phyloP scores from a whole-genome alignment of 345 rosid species.

The Kandelia obovata region DNA sequence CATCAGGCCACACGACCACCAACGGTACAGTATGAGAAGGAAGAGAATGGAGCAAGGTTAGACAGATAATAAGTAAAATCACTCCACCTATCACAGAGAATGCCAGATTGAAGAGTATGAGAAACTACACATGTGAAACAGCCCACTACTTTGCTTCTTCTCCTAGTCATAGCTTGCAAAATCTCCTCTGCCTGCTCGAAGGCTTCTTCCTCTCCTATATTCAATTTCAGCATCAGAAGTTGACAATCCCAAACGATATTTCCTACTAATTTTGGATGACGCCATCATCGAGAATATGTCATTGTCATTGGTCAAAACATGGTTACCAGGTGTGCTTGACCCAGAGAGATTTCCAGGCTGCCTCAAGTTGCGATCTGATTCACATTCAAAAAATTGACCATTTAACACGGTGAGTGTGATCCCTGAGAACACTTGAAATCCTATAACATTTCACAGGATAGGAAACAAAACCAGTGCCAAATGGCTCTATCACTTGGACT shows the following conservation, averaged over 20 bases:
- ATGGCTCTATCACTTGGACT: neutral
- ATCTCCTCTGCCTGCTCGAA: constrained; percentile 73
- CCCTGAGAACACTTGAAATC: neutral
- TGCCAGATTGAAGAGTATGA: constrained; percentile 24
- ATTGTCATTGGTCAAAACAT: constrained; percentile 43
- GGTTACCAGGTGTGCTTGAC: constrained; percentile 40
- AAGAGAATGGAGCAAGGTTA: constrained; percentile 23
- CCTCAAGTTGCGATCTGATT: constrained; percentile 47
- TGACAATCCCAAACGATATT: constrained; percentile 57
- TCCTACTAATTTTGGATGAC: constrained; percentile 60
- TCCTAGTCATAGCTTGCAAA: constrained; percentile 45
- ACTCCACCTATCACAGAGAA: constrained; percentile 36
- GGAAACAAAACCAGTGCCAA: neutral
- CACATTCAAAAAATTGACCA: constrained; percentile 13
- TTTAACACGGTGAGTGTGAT: neutral
- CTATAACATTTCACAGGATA: neutral
- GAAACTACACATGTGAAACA: constrained; percentile 25
- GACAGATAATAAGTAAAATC: constrained; percentile 45
- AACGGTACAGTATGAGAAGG: constrained; percentile 13
- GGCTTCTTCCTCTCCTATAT: constrained; percentile 90
- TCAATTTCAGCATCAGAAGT: constrained; percentile 96
- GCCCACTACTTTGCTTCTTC: constrained; percentile 12
- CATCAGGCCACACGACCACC: constrained; percentile 21
- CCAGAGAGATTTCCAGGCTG: constrained; percentile 37
- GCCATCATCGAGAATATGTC: constrained; percentile 51